Conservation (phyloP, 202 grass and related monocot species). For the Panicum virgatum region DNA sequence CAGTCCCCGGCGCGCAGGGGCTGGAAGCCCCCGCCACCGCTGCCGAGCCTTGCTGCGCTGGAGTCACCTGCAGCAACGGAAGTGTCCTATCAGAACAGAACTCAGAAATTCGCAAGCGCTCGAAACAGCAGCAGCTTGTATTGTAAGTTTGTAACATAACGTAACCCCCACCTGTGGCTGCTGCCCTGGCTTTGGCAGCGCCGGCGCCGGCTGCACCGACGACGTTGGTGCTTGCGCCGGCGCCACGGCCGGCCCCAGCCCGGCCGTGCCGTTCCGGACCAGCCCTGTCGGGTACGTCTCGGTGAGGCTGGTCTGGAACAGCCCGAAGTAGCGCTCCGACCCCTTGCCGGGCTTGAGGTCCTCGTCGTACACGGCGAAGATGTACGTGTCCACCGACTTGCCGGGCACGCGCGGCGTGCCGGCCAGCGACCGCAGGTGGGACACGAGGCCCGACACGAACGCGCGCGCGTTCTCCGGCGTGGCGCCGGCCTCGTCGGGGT, state of each 20-base stretch:
- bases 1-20: constrained; percentile 18
- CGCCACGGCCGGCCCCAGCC: constrained; percentile 21
- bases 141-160: too few relatives aligned
- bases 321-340: constrained; percentile 85
- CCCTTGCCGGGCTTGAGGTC: constrained; percentile 91
- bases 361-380: constrained; percentile 97
- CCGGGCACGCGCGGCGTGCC: constrained; percentile 84
- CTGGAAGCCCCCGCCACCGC: background rate
- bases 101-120: background rate
- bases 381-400: constrained; percentile 82
- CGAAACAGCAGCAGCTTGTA: background rate
- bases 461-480: constrained; percentile 76
- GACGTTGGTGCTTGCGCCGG: constrained; percentile 11
- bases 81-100: background rate
- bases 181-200: constrained; percentile 21
- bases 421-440: constrained; percentile 63
- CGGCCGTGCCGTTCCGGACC: constrained; percentile 35
- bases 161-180: constrained; percentile 33
- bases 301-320: constrained; percentile 67
- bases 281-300: constrained; percentile 70
- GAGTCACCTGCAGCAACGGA: constrained; percentile 35
- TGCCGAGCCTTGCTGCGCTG: constrained; percentile 34
- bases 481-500: constrained; percentile 68
- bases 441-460: constrained; percentile 67
- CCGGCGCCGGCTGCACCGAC: background rate